Evolutionary conservation across 495 filamentous ascomycete species (phyloP).

Genomic region (Penicillium lagena): DNA sequence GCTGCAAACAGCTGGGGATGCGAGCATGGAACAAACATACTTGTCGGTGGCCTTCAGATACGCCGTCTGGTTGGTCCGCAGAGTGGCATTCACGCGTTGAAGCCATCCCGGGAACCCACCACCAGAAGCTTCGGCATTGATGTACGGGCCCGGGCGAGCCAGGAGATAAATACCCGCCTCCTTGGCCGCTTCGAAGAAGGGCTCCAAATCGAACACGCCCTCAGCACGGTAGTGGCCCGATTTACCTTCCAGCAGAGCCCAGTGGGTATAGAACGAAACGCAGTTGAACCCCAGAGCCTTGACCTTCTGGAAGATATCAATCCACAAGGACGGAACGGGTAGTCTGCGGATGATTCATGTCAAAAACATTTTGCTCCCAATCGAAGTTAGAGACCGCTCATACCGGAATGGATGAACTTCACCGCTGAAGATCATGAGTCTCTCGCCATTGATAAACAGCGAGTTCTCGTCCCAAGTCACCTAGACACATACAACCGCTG

Average conservation of each 20-base stretch:
- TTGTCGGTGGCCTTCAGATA: conserved; percentile 63
- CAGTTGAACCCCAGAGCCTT: conserved; percentile 69
- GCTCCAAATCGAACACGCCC: conserved; percentile 61
- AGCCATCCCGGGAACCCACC: conserved; percentile 63
- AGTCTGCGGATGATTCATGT: conserved; percentile 36
- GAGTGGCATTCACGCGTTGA: conserved; percentile 54
- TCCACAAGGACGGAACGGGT: conserved; percentile 64
- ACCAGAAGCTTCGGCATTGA: conserved; percentile 60
- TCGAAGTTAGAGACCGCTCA: neutral
- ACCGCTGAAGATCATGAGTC: conserved; percentile 65
- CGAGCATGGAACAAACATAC: conserved; percentile 10
- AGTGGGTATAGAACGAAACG: conserved; percentile 72
- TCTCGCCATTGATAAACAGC: conserved; percentile 63
- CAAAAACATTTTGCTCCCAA: neutral
- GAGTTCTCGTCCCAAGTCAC: conserved; percentile 76
- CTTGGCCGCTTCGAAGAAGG: conserved; percentile 66
- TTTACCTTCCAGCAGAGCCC: conserved; percentile 75
- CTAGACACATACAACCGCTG: conserved; percentile 15
- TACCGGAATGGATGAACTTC: conserved; percentile 67
- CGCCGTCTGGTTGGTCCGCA: conserved; percentile 51
- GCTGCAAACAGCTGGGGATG: too few species aligned
- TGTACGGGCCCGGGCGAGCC: conserved; percentile 64
- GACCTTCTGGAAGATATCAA: conserved; percentile 75
- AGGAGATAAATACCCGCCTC: conserved; percentile 69
- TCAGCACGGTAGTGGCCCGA: conserved; percentile 61